These are phyloP conservation scores for Datura wrightii DNA, from an alignment of 257 asterid genomes.

Conservation along the genomic window DNA sequence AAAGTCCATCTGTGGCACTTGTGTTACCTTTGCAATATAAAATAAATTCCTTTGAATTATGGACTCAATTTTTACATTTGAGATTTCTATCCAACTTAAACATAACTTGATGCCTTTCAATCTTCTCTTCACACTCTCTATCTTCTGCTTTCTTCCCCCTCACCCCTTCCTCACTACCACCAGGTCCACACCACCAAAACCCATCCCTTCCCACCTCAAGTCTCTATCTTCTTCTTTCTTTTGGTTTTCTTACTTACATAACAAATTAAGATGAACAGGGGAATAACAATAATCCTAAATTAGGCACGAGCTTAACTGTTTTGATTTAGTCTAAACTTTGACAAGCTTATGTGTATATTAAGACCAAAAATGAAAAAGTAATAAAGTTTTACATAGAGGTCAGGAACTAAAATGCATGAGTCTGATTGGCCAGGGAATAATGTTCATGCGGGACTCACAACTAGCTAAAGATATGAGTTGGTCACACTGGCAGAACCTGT, in stretches of 20 bases:
- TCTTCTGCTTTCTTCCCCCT: not conserved
- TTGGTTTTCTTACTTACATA: not conserved
- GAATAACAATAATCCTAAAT: not conserved
- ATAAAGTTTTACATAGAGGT: slow-evolving; percentile 14
- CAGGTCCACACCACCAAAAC: not conserved
- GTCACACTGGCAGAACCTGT: not conserved
- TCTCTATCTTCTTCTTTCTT: not conserved
- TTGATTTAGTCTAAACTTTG: not conserved
- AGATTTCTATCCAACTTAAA: slow-evolving; percentile 27
- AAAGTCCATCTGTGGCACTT: not conserved
- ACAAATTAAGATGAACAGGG: slow-evolving; percentile 1
- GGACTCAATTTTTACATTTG: slow-evolving; percentile 10
- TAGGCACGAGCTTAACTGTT: not conserved
- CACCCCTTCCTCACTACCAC: slow-evolving; percentile 12
- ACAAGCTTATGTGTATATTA: slow-evolving; percentile 7
- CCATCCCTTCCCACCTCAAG: slow-evolving; percentile 13
- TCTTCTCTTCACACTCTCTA: not conserved
- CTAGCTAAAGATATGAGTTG: slow-evolving; percentile 9
- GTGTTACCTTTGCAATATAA: not conserved
- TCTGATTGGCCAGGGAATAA: not conserved
- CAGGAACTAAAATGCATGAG: not conserved
- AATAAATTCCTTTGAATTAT: not conserved
- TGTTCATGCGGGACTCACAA: not conserved
- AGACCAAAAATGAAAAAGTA: not conserved
- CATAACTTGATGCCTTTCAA: not conserved